These are phyloP conservation scores for Macrophomina tecta DNA, from an alignment of 2,329 filamentous ascomycete genomes.

Conservation along the genomic window DNA sequence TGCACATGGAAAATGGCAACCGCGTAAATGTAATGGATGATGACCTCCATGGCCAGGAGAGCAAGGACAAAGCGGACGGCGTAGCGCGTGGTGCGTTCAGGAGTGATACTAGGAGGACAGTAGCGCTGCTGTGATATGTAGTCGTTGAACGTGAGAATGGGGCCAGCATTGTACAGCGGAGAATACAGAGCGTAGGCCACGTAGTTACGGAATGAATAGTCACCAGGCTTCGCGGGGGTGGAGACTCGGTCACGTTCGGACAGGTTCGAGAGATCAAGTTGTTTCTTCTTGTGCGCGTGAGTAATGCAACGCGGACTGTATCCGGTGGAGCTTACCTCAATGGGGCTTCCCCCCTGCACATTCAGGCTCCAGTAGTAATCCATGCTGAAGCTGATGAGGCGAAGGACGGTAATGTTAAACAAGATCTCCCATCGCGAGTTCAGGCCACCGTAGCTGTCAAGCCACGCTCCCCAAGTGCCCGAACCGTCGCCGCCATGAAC, in stretches of 20 bases:
- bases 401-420: constrained; percentile 93
- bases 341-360: constrained; percentile 65
- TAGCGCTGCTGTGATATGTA: constrained; percentile 88
- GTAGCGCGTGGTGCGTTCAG: constrained; percentile 76
- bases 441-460: constrained; percentile 84
- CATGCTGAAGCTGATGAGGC: constrained; percentile 94
- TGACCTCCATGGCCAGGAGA: constrained; percentile 81
- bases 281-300: constrained; percentile 92
- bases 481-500: constrained; percentile 46
- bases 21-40: constrained; percentile 91
- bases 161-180: constrained; percentile 89
- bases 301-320: constrained; percentile 38
- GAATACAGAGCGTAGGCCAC: constrained; percentile 89
- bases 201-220: constrained; percentile 86
- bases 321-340: constrained; percentile 72
- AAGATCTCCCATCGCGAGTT: constrained; percentile 93
- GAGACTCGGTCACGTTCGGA: constrained; percentile 87
- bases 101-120: constrained; percentile 72
- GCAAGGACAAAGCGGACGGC: constrained; percentile 80
- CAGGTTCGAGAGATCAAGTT: constrained; percentile 84
- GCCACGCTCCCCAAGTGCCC: constrained; percentile 68
- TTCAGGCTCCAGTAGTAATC: constrained; percentile 94
- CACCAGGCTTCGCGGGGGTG: constrained; percentile 71
- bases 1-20: constrained; percentile 85
- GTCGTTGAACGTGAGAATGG: constrained; percentile 97